Conservation (phyloP, 2,329 filamentous ascomycete genomes). For the Cladosporium colombiae region DNA sequence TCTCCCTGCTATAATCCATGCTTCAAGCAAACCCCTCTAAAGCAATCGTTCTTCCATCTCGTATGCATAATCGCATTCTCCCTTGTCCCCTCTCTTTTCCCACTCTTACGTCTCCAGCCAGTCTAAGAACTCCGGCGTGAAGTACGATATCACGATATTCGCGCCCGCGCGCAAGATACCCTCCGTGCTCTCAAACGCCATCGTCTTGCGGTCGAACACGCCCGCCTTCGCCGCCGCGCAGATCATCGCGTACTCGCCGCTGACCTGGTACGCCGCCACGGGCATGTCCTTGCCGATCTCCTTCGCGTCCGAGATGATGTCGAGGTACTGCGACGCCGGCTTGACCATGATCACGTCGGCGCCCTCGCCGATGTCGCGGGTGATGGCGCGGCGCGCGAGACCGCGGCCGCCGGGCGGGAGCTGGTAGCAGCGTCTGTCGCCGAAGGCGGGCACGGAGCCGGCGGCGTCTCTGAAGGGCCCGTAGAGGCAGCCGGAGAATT, state of each 20-base stretch:
- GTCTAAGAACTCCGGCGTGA: constrained; percentile 75
- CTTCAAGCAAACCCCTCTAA: not conserved
- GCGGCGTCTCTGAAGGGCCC: constrained; percentile 97
- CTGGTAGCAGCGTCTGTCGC: constrained; percentile 95
- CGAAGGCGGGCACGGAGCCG: constrained; percentile 85
- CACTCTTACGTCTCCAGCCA: constrained; percentile 52
- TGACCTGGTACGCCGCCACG: constrained; percentile 94
- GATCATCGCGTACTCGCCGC: constrained; percentile 97
- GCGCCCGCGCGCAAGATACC: constrained; percentile 91
- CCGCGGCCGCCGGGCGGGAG: constrained; percentile 89
- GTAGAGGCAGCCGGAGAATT: constrained; percentile 95
- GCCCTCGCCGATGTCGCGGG: constrained; percentile 86
- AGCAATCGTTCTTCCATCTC: not conserved
- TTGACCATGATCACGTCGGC: constrained; percentile 99
- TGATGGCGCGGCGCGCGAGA: constrained; percentile 85
- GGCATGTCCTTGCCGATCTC: constrained; percentile 89
- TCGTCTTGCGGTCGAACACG: constrained; percentile 90
- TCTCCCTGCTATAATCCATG: not conserved
- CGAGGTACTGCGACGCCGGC: constrained; percentile 90
- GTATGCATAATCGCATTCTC: not conserved
- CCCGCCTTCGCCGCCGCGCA: constrained; percentile 93
- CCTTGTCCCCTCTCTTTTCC: not conserved
- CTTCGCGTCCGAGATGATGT: constrained; percentile 97
- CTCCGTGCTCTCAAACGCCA: constrained; percentile 93
- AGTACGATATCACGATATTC: constrained; percentile 91